These are phyloP conservation scores for Cyphellophora europaea DNA, from an alignment of 2,329 filamentous ascomycete species.

Conservation along the genomic window DNA sequence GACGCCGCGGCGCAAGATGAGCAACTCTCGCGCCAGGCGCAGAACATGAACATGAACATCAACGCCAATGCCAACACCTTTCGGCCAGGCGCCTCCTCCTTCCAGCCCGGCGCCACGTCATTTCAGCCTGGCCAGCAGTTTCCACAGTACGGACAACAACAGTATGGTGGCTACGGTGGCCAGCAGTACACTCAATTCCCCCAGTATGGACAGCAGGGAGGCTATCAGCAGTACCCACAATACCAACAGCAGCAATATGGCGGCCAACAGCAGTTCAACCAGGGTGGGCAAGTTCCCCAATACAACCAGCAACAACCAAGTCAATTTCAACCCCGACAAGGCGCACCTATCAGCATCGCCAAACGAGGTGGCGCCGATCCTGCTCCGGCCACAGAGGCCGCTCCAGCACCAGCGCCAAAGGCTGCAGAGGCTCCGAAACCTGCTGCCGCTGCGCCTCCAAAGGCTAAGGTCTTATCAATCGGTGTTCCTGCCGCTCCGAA, in stretches of 20 bases:
- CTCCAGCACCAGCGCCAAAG: constrained; percentile 39
- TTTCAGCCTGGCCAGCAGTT: constrained; percentile 62
- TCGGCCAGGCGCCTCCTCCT: constrained; percentile 58
- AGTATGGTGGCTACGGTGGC: constrained; percentile 37
- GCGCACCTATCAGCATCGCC: constrained; percentile 35
- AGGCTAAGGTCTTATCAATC: constrained; percentile 66
- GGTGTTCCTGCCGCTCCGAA: constrained; percentile 40
- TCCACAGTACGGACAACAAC: constrained; percentile 38
- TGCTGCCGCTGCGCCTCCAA: constrained; percentile 28
- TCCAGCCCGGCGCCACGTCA: constrained; percentile 60
- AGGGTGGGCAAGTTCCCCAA: constrained; percentile 34
- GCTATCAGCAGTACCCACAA: constrained; percentile 36
- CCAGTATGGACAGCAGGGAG: constrained; percentile 46
- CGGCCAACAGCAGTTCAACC: constrained; percentile 34
- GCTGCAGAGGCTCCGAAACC: constrained; percentile 19
- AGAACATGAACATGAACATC: constrained; percentile 61
- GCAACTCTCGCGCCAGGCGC: constrained; percentile 61
- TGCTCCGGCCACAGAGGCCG: constrained; percentile 32
- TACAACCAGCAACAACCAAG: constrained; percentile 32
- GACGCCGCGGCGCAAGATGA: constrained; percentile 69
- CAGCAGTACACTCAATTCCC: constrained; percentile 46
- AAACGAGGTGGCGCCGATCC: constrained; percentile 36
- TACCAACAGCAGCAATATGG: constrained; percentile 31
- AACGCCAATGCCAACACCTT: constrained; percentile 52
- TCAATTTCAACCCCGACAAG: constrained; percentile 30